Evolutionary conservation across 208 protist genomes (phyloP).

Genomic region (Borovskyia barvae): DNA sequence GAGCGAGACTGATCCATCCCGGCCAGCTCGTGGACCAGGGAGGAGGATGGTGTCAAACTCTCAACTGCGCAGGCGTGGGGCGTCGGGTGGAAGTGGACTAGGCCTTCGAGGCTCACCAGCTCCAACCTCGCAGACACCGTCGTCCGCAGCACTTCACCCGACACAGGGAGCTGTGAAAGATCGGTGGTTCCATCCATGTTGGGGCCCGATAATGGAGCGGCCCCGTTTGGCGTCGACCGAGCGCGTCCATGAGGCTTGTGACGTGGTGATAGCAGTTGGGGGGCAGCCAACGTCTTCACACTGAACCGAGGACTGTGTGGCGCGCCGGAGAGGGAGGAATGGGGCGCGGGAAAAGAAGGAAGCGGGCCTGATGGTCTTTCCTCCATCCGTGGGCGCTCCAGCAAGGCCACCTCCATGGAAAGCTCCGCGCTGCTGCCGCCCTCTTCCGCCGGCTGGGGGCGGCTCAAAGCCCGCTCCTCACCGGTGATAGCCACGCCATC

Average conservation of each 20-base stretch:
- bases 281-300: background rate
- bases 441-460: background rate
- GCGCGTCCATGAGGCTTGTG: background rate
- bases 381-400: background rate
- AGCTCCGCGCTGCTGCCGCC: background rate
- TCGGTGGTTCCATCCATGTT: background rate
- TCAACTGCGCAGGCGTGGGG: constrained; percentile 22
- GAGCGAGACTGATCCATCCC: constrained; percentile 1
- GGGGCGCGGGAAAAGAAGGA: no score
- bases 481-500: constrained; percentile 46
- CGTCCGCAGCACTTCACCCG: constrained; percentile 15
- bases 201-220: background rate
- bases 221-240: background rate
- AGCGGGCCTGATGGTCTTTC: no score
- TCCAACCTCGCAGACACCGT: constrained; percentile 38
- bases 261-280: no score
- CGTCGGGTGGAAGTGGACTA: constrained; percentile 25
- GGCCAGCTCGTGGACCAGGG: constrained; percentile 15
- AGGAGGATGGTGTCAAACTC: constrained; percentile 21
- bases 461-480: constrained; percentile 35
- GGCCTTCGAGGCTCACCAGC: constrained; percentile 40
- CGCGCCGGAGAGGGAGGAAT: background rate
- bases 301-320: no score
- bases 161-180: background rate
- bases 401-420: background rate